Conservation (phyloP, 495 filamentous ascomycete genomes). For the Aspergillus cavernicola region DNA sequence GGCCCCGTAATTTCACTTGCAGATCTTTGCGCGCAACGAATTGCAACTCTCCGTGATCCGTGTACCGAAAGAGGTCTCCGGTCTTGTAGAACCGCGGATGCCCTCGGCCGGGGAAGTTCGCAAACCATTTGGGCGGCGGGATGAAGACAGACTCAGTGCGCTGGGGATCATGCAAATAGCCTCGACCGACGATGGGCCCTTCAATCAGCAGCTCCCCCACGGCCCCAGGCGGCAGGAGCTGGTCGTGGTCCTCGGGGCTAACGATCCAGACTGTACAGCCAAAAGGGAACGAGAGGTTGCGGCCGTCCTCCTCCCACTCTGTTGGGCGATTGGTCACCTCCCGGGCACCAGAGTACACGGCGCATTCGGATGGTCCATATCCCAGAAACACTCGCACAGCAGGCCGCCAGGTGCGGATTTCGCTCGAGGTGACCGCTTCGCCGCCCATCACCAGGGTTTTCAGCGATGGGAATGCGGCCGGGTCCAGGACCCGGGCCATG, state of each 20-base stretch:
- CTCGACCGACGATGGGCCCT: slow-evolving; percentile 27
- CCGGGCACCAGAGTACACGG: neutral
- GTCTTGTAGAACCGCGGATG: slow-evolving; percentile 9
- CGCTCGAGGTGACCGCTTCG: neutral
- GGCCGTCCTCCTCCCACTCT: no score
- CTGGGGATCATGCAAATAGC: slow-evolving; percentile 19
- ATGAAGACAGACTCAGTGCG: slow-evolving; percentile 19
- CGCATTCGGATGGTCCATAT: neutral
- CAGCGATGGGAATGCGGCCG: neutral
- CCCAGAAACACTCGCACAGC: neutral
- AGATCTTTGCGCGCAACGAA: slow-evolving; percentile 37
- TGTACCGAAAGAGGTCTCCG: slow-evolving; percentile 31
- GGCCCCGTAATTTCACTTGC: slow-evolving; percentile 16
- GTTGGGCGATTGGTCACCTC: neutral
- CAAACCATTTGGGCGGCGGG: slow-evolving; percentile 19
- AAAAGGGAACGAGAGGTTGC: neutral
- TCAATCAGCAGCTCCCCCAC: slow-evolving; percentile 47
- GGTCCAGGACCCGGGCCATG: neutral
- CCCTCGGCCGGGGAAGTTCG: slow-evolving; percentile 5
- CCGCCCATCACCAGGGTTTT: neutral
- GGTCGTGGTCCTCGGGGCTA: neutral
- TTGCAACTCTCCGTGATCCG: slow-evolving; percentile 32
- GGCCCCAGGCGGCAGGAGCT: slow-evolving; percentile 34
- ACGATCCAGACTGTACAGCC: neutral
- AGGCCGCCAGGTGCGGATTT: neutral